Conservation (phyloP, 495 filamentous ascomycete genomes). For the Penicillium herquei region DNA sequence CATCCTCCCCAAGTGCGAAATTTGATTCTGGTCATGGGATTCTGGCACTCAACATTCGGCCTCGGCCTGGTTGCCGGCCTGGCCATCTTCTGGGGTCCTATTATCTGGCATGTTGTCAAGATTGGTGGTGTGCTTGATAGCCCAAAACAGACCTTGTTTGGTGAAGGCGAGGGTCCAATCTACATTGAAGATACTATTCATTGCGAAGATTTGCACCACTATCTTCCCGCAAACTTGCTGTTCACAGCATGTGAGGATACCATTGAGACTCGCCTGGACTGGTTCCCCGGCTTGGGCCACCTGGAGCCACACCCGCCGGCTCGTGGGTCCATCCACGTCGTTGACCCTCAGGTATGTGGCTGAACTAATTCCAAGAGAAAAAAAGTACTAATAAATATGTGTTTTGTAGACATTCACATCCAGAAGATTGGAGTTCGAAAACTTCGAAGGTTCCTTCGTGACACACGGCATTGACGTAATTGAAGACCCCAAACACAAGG, state of each 20-base stretch:
- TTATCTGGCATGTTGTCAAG: conserved; percentile 25
- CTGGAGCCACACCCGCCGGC: conserved; percentile 31
- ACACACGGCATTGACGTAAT: conserved; percentile 63
- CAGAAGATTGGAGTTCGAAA: conserved; percentile 43
- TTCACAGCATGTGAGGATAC: conserved; percentile 59
- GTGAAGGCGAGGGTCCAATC: conserved; percentile 35
- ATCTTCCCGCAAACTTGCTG: conserved; percentile 44
- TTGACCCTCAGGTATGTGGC: conserved; percentile 49
- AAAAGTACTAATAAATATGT: conserved; percentile 2
- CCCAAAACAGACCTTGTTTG: conserved; percentile 25
- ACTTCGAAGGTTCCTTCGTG: conserved; percentile 53
- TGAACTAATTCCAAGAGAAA: neutral
- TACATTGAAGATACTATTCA: conserved; percentile 52
- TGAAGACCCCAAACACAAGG: conserved; percentile 35
- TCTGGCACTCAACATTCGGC: conserved; percentile 18
- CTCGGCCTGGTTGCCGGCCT: conserved; percentile 36
- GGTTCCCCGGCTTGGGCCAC: conserved; percentile 54
- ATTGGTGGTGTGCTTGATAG: conserved; percentile 31
- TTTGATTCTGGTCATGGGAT: conserved; percentile 19
- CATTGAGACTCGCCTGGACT: conserved; percentile 42
- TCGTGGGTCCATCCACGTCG: conserved; percentile 51
- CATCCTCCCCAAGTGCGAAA: too few relatives aligned
- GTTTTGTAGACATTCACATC: conserved; percentile 47
- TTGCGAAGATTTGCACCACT: conserved; percentile 62
- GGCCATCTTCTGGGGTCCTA: conserved; percentile 30